Evolutionary conservation across 2,329 filamentous ascomycete species (phyloP).

Genomic region (Aspergillus puulaauensis): DNA sequence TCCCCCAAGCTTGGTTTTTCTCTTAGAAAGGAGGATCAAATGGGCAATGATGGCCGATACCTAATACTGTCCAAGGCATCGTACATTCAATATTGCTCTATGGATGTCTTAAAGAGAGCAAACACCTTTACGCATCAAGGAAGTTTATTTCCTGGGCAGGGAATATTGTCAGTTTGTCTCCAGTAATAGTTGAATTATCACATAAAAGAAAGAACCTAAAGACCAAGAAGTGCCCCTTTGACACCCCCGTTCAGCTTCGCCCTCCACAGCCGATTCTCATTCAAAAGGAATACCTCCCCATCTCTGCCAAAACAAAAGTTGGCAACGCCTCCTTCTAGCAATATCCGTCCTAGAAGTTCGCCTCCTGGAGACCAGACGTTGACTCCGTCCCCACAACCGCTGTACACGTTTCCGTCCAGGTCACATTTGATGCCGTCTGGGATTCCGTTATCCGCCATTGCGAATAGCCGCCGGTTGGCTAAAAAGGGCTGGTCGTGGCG

Average conservation of each 20-base stretch:
- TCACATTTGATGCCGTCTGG: slow-evolving; percentile 53
- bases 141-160: too few species aligned
- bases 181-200: background rate
- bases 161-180: too few species aligned
- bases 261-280: slow-evolving; percentile 49
- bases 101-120: too few species aligned
- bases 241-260: slow-evolving; percentile 33
- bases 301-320: slow-evolving; percentile 53
- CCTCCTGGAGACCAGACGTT: slow-evolving; percentile 55
- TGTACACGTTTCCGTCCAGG: slow-evolving; percentile 56
- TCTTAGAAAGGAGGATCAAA: too few species aligned
- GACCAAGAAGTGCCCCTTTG: slow-evolving; percentile 13
- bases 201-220: background rate
- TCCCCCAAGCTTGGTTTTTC: too few species aligned
- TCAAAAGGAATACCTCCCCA: slow-evolving; percentile 32
- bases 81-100: too few species aligned
- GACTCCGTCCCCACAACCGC: slow-evolving; percentile 55
- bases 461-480: slow-evolving; percentile 53
- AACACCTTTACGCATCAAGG: too few species aligned
- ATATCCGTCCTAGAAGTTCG: slow-evolving; percentile 57
- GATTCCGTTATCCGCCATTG: slow-evolving; percentile 48
- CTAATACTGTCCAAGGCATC: too few species aligned
- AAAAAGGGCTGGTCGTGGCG: slow-evolving; percentile 42
- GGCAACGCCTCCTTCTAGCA: slow-evolving; percentile 47
- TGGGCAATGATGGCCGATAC: too few species aligned